Evolutionary conservation across 2,329 filamentous ascomycete species (phyloP).

Genomic region (Ophiostoma ulmi): DNA sequence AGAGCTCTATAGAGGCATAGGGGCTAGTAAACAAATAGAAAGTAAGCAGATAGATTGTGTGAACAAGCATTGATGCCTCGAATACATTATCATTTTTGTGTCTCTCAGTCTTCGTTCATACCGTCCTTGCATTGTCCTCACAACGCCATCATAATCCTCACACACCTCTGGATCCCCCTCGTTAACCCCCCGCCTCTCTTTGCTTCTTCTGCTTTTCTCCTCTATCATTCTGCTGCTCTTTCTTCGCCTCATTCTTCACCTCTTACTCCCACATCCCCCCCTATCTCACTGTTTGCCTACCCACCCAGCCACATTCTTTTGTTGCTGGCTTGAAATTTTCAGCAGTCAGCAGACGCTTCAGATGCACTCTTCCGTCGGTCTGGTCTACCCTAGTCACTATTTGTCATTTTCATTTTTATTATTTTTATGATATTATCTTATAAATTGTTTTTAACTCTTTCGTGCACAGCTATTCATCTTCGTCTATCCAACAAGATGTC

Average conservation of each 20-base stretch:
- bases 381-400: not conserved
- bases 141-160: no score
- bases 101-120: no score
- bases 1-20: no score
- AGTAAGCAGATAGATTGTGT: no score
- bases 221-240: no score
- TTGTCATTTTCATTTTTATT: not conserved
- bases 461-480: not conserved
- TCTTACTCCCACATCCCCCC: not conserved
- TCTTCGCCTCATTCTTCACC: not conserved
- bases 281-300: not conserved
- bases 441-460: not conserved
- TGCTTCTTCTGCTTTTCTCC: no score
- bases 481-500: not conserved
- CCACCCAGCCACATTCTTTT: not conserved
- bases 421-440: not conserved
- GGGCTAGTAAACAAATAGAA: no score
- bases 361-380: constrained; percentile 11
- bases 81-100: no score
- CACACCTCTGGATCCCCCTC: no score
- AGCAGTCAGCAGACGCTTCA: constrained; percentile 5
- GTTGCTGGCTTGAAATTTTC: not conserved
- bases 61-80: no score
- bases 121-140: no score
- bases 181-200: no score